Base-by-base conservation (phyloP, 306 rosid species). In the Carpinus viminea region DNA sequence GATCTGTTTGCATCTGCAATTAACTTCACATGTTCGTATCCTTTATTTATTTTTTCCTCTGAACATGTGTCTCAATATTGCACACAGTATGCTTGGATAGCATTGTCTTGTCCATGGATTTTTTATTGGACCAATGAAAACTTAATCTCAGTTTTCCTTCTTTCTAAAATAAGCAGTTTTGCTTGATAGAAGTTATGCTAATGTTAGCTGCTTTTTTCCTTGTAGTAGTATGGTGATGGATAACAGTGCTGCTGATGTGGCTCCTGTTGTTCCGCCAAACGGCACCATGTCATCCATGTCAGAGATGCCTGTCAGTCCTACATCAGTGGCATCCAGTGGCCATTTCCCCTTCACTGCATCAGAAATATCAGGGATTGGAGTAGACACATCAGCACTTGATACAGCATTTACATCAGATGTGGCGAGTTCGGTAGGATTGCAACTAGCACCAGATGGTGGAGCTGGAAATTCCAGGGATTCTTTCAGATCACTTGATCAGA, bases 271-370 rank as follows among this genome's bases (percentile, higher is more conserved):
- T 80, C 98, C 93, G 28, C 94, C 93, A 64, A 94, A 84, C 43
- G 77, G 93, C 48, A 75, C 78, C 9, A 91, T 89, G 90, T 81
- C 96, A 54, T 83, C 97, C 41, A 79, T 88, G 88, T 89, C 98
- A 26, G 97, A 92, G 80, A 94, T 94, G 89, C 91, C 97, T 16
- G 87, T 91, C 80, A 96, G 99, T 85, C 99, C 99, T 12, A 86
- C 96, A 60, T 96, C 98, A 54, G 99, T 91, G 46, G 98, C 99
- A 76, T 93, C 99, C 36, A 93, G 97, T 53, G 99, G 99, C 47
- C 98, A 93, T 91, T 90, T 96, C 85, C 97, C 99, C 66, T 96
- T 93, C 85, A 87, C 93, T 17, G 92, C 98, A 20, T 89, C 99
- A 9, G 99, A 96, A 64, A 86, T 96, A 84, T 89, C 98, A 47